Evolutionary conservation across 331 rosid genomes (phyloP).

Genomic region (Dryas integrifolia): DNA sequence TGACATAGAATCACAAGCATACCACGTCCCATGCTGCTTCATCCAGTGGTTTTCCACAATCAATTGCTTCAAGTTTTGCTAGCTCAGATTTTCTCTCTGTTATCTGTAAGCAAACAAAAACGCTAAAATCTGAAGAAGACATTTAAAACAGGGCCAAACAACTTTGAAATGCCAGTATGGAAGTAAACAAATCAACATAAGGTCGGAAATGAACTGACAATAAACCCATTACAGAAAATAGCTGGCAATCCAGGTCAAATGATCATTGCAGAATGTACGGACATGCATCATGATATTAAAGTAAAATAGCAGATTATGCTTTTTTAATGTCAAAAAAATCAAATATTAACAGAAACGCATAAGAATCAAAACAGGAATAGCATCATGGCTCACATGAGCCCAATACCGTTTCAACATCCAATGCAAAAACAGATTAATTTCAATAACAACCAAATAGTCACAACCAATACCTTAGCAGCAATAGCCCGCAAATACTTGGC

Average conservation of each 20-base stretch:
- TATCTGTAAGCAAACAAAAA: constrained; percentile 37
- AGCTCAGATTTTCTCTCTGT: constrained; percentile 57
- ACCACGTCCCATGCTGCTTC: constrained; percentile 96
- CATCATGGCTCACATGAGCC: not conserved
- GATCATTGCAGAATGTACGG: no score
- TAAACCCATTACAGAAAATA: no score
- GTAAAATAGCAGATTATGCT: no score
- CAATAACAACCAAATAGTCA: not conserved
- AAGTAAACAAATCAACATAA: no score
- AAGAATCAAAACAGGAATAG: not conserved
- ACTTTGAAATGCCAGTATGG: not conserved
- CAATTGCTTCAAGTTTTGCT: constrained; percentile 68
- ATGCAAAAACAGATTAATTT: not conserved
- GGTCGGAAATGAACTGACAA: no score
- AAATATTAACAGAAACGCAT: not conserved
- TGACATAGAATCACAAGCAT: constrained; percentile 15
- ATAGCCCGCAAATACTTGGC: constrained; percentile 87
- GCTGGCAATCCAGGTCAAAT: no score
- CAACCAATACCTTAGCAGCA: constrained; percentile 69
- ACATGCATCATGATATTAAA: no score
- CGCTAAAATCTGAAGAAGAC: not conserved
- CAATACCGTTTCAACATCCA: not conserved
- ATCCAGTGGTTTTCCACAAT: constrained; percentile 86
- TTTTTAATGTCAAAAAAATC: no score
- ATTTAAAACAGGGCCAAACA: not conserved